Conservation (phyloP, 2,329 filamentous ascomycete species). For the Sarocladium kiliense region DNA sequence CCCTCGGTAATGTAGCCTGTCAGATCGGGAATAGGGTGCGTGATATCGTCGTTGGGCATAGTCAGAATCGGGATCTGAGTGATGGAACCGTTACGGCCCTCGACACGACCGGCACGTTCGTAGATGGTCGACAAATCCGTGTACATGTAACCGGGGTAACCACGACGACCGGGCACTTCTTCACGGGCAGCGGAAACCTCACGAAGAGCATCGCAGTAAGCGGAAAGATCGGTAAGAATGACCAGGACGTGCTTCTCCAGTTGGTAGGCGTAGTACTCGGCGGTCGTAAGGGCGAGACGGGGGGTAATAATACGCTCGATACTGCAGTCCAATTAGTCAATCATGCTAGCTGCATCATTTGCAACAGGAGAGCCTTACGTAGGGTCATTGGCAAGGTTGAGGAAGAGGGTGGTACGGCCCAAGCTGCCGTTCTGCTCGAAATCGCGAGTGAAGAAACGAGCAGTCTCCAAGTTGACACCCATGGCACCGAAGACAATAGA, state of each 20-base stretch:
- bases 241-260: slow-evolving; percentile 99
- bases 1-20: slow-evolving; percentile 99
- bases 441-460: slow-evolving; percentile 95
- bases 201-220: slow-evolving; percentile 97
- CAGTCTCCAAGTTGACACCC: slow-evolving; percentile 99
- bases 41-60: slow-evolving; percentile 99
- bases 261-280: slow-evolving; percentile 99
- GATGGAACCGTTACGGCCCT: slow-evolving; percentile 95
- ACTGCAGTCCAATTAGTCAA: slow-evolving; percentile 36
- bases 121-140: slow-evolving; percentile 99
- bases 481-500: slow-evolving; percentile 99
- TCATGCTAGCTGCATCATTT: slow-evolving; percentile 11
- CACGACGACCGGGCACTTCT: slow-evolving; percentile 98
- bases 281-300: slow-evolving; percentile 93
- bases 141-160: slow-evolving; percentile 99
- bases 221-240: slow-evolving; percentile 95
- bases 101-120: slow-evolving; percentile 95
- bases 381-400: slow-evolving; percentile 98
- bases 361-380: slow-evolving; percentile 60
- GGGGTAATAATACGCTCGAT: slow-evolving; percentile 99
- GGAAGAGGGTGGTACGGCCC: slow-evolving; percentile 94
- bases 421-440: slow-evolving; percentile 99
- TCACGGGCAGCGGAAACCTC: slow-evolving; percentile 97
- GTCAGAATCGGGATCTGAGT: slow-evolving; percentile 98
- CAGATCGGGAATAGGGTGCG: slow-evolving; percentile 96